Percentiles rank a stretch among this genome's conserved stretches.
phyloP scores from a whole-genome alignment of 2,329 filamentous ascomycete genomes.

The Nemania sp. region DNA sequence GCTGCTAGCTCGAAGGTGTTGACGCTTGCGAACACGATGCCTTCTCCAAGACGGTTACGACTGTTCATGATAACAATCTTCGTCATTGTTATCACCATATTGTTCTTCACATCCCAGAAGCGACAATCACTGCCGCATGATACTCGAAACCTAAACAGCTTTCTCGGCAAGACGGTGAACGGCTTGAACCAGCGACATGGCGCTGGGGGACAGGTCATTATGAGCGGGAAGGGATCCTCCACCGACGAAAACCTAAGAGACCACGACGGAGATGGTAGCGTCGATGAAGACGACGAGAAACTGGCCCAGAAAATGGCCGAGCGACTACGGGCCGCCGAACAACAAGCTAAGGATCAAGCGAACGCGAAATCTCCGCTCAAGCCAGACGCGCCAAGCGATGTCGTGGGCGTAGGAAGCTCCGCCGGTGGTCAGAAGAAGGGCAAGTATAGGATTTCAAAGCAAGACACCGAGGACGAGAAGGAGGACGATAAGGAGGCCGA shows the following conservation, averaged over 20 bases:
- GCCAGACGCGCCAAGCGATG: constrained; percentile 61
- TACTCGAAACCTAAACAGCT: constrained; percentile 53
- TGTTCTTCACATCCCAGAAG: constrained; percentile 73
- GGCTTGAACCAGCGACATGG: constrained; percentile 52
- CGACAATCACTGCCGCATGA: constrained; percentile 55
- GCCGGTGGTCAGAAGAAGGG: constrained; percentile 53
- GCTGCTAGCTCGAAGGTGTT: neutral
- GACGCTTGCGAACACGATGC: constrained; percentile 53
- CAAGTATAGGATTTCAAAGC: constrained; percentile 57
- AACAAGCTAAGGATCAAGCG: constrained; percentile 69
- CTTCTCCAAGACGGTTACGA: constrained; percentile 71
- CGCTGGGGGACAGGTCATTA: constrained; percentile 44
- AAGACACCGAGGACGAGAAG: constrained; percentile 37
- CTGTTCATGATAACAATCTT: constrained; percentile 68
- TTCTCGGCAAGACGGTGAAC: constrained; percentile 63
- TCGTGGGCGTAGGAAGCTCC: constrained; percentile 64
- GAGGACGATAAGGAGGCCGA: constrained; percentile 56
- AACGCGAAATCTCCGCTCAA: constrained; percentile 67
- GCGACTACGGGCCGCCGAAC: constrained; percentile 69
- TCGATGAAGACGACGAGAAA: constrained; percentile 60
- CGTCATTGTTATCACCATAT: constrained; percentile 65
- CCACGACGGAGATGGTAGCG: constrained; percentile 58
- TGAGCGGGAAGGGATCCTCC: constrained; percentile 46
- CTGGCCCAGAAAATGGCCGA: constrained; percentile 60
- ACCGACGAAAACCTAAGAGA: constrained; percentile 49